Conservation (phyloP, 2,329 filamentous ascomycete genomes). For the Esteya vermicola region DNA sequence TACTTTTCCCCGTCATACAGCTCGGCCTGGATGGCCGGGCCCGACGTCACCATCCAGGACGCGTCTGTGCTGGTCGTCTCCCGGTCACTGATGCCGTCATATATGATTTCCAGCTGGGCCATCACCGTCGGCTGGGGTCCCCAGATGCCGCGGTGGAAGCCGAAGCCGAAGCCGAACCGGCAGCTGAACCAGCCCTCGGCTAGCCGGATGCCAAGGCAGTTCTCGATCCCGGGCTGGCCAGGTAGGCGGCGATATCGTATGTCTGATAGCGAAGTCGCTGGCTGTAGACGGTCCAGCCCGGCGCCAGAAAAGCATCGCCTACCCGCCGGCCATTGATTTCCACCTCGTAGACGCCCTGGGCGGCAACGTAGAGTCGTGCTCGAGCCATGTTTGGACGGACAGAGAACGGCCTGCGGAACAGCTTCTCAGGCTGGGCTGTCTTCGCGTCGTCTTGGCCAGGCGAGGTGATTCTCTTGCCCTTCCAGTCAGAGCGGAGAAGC, state of each 20-base stretch:
- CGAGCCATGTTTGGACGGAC: not conserved
- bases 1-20: constrained; percentile 40
- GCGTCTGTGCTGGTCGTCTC: constrained; percentile 17
- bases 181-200: constrained; percentile 30
- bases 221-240: constrained; percentile 8
- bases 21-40: too few relatives aligned
- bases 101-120: constrained; percentile 21
- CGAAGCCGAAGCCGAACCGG: constrained; percentile 13
- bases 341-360: constrained; percentile 18
- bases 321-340: constrained; percentile 20
- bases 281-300: constrained; percentile 26
- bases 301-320: constrained; percentile 18
- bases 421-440: constrained; percentile 5
- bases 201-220: constrained; percentile 21
- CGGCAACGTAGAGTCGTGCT: constrained; percentile 20
- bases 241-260: constrained; percentile 24
- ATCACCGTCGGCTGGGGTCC: constrained; percentile 24
- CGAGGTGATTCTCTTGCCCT: constrained; percentile 2
- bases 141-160: constrained; percentile 21
- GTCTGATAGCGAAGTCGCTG: constrained; percentile 25
- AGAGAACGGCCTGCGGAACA: constrained; percentile 11
- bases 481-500: constrained; percentile 7
- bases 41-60: constrained; percentile 19
- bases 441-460: not conserved
- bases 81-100: constrained; percentile 9